Conservation (phyloP, 208 protist species). For the Crithidia acanthocephali region DNA sequence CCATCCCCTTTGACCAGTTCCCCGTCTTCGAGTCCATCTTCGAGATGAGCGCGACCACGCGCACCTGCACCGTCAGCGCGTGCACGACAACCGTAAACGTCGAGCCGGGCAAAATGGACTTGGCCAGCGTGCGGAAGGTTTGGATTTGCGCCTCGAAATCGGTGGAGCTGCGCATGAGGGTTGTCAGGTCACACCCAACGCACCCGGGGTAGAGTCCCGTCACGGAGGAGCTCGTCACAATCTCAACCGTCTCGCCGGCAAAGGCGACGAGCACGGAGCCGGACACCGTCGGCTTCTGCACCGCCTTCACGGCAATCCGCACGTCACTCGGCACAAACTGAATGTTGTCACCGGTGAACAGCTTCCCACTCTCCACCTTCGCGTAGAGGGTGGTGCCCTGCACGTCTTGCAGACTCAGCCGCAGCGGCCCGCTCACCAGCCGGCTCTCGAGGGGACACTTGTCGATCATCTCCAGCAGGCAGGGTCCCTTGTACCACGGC, state of each 20-base stretch:
- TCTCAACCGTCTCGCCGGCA: conserved; percentile 78
- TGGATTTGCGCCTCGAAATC: conserved; percentile 85
- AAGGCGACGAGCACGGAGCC: conserved; percentile 68
- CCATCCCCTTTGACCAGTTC: conserved; percentile 84
- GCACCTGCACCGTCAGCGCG: conserved; percentile 67
- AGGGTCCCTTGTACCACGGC: conserved; percentile 81
- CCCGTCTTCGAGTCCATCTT: conserved; percentile 69
- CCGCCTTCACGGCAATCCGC: conserved; percentile 49
- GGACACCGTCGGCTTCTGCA: conserved; percentile 63
- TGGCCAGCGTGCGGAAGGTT: conserved; percentile 67
- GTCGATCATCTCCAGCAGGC: conserved; percentile 77
- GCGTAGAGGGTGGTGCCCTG: conserved; percentile 61
- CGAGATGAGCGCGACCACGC: conserved; percentile 67
- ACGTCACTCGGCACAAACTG: conserved; percentile 69
- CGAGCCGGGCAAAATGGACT: conserved; percentile 71
- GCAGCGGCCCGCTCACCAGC: conserved; percentile 64
- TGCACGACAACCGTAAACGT: conserved; percentile 78
- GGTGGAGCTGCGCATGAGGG: conserved; percentile 40
- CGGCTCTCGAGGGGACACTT: conserved; percentile 71
- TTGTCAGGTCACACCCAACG: conserved; percentile 57
- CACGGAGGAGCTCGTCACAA: conserved; percentile 52
- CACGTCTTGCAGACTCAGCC: conserved; percentile 80
- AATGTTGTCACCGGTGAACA: conserved; percentile 51
- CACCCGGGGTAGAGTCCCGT: conserved; percentile 71
- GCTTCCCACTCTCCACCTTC: conserved; percentile 79